Percentiles rank a stretch among this genome's conserved stretches.
Evolutionary conservation across 1,139 yeast species (phyloP).

Genomic region (Yamadazyma kanchanaburiensis): DNA sequence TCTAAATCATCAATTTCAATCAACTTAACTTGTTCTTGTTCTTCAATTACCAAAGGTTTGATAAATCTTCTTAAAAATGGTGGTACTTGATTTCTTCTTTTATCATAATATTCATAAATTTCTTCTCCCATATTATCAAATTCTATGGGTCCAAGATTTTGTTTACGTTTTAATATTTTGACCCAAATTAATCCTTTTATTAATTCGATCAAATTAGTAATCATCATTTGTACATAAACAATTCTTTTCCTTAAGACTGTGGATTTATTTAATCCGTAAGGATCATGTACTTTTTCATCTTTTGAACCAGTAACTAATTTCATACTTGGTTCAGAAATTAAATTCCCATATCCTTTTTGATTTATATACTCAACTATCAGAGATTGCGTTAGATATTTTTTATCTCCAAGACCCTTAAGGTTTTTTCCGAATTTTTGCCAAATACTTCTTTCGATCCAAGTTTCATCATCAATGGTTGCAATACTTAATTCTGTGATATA

Average conservation of each 20-base stretch:
- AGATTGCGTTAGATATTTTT: neutral
- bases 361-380: constrained; percentile 14
- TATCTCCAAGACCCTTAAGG: constrained; percentile 3
- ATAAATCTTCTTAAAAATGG: constrained; percentile 21
- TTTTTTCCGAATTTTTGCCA: constrained; percentile 17
- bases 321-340: constrained; percentile 27
- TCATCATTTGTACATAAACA: constrained; percentile 16
- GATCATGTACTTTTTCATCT: constrained; percentile 7
- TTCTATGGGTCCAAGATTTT: neutral
- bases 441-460: constrained; percentile 54
- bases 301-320: constrained; percentile 20
- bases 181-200: constrained; percentile 18
- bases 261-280: constrained; percentile 10
- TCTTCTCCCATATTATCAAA: constrained; percentile 13
- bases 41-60: no score
- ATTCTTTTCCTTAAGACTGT: constrained; percentile 23
- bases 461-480: constrained; percentile 46
- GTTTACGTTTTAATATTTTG: constrained; percentile 7
- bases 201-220: constrained; percentile 21
- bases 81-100: constrained; percentile 21
- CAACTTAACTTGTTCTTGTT: no score
- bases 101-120: constrained; percentile 19
- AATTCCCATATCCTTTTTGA: constrained; percentile 31
- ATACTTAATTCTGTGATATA: constrained; percentile 58
- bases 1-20: constrained; percentile 20